These are phyloP conservation scores for Biscogniauxia mediterranea DNA, from an alignment of 2,329 filamentous ascomycete species.

Conservation along the genomic window DNA sequence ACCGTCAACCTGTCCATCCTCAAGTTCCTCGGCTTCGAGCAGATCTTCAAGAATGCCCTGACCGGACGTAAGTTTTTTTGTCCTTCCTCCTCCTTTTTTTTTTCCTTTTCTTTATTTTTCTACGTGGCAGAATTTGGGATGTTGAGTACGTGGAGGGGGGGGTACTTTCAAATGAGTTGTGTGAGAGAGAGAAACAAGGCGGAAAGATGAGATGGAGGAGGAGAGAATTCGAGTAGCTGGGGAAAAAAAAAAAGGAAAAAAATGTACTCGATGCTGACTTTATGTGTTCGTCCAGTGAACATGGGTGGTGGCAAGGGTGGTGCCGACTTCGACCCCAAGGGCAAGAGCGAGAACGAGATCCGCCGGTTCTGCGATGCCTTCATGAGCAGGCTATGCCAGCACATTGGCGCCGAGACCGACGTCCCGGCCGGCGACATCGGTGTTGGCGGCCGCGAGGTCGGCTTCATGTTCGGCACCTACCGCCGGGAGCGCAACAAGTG, in stretches of 20 bases:
- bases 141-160: too few species aligned
- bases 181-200: too few species aligned
- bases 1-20: conserved; percentile 78
- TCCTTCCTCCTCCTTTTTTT: neutral
- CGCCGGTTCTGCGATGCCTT: conserved; percentile 94
- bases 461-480: conserved; percentile 94
- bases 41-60: conserved; percentile 99
- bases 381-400: conserved; percentile 92
- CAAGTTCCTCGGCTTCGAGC: conserved; percentile 98
- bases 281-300: conserved; percentile 54
- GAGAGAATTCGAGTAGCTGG: too few species aligned
- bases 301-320: conserved; percentile 99
- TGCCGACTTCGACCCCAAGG: conserved; percentile 98
- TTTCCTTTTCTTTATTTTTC: neutral
- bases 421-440: conserved; percentile 97
- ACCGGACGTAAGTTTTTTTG: conserved; percentile 72
- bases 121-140: too few species aligned
- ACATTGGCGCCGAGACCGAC: conserved; percentile 95
- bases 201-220: too few species aligned
- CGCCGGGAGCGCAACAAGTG: conserved; percentile 83
- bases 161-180: too few species aligned
- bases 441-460: conserved; percentile 87
- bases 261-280: conserved; percentile 16
- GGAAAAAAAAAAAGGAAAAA: too few species aligned
- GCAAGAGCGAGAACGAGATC: conserved; percentile 96